phyloP scores from a whole-genome alignment of 2,329 filamentous ascomycete species.

The Lecanicillium sp. region DNA sequence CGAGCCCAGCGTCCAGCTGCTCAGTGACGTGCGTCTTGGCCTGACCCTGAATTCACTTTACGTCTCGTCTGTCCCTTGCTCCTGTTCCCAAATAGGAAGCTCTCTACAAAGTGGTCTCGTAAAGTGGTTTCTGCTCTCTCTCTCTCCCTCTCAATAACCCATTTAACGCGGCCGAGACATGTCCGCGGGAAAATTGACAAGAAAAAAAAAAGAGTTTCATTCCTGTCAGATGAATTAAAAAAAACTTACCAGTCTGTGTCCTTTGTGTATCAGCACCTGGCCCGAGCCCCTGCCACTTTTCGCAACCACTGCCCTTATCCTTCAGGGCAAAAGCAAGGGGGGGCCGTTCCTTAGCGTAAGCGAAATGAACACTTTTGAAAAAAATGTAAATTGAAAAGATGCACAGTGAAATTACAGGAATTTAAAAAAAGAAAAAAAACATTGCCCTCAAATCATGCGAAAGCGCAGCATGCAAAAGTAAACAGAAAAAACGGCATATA shows the following conservation, averaged over 20 bases:
- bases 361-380: neutral
- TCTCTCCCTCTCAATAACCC: neutral
- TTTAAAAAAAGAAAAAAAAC: too few relatives aligned
- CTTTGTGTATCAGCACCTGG: conserved; percentile 8
- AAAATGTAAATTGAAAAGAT: neutral
- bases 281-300: neutral
- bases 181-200: neutral
- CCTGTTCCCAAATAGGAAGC: conserved; percentile 5
- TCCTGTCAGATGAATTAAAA: too few relatives aligned
- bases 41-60: neutral
- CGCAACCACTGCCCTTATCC: conserved; percentile 9
- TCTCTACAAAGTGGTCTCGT: too few relatives aligned
- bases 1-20: too few relatives aligned
- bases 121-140: too few relatives aligned
- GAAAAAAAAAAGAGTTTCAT: conserved; percentile 1
- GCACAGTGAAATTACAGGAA: neutral
- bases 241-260: neutral
- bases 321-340: conserved; percentile 1
- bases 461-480: too few relatives aligned
- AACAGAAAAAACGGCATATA: too few relatives aligned
- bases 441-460: too few relatives aligned
- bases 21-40: too few relatives aligned
- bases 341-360: neutral
- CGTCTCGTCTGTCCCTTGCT: neutral
- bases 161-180: neutral